These are phyloP conservation scores for Talaromyces sp. DNA, from an alignment of 2,329 filamentous ascomycete species.

Conservation along the genomic window DNA sequence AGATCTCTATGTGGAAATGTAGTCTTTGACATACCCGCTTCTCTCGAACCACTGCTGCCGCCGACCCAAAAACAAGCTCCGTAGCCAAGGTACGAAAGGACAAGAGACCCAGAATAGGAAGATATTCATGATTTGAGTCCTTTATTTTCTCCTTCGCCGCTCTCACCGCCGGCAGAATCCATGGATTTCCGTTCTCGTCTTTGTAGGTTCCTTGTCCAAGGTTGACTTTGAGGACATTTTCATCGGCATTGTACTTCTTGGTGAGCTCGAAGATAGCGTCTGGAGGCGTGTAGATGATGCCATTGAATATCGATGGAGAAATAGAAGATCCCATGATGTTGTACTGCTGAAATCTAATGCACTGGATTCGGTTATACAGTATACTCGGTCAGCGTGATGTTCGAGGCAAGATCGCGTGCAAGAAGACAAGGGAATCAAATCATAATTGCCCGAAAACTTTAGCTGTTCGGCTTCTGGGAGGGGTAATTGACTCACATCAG, in stretches of 20 bases:
- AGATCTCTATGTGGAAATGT: background rate
- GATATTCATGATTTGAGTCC: conserved; percentile 91
- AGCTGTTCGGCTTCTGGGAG: background rate
- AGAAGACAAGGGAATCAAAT: background rate
- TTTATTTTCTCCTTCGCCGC: conserved; percentile 77
- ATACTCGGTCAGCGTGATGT: background rate
- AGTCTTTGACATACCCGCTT: background rate
- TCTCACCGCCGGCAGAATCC: conserved; percentile 89
- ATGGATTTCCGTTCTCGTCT: conserved; percentile 86
- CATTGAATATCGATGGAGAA: background rate
- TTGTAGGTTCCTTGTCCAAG: conserved; percentile 90
- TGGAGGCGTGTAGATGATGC: background rate
- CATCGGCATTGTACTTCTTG: conserved; percentile 65
- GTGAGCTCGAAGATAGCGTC: conserved; percentile 15
- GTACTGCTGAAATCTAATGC: background rate
- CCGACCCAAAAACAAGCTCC: conserved; percentile 71
- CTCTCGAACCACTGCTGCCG: conserved; percentile 1
- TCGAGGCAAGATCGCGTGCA: background rate
- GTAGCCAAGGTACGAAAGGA: conserved; percentile 80
- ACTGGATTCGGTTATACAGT: background rate
- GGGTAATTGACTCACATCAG: background rate
- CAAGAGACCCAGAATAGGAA: conserved; percentile 81
- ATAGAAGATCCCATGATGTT: background rate
- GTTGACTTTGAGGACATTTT: conserved; percentile 73
- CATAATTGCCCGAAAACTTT: background rate